phyloP scores from a whole-genome alignment of 1,284 basidiomycete genomes.

The Melampsora americana region DNA sequence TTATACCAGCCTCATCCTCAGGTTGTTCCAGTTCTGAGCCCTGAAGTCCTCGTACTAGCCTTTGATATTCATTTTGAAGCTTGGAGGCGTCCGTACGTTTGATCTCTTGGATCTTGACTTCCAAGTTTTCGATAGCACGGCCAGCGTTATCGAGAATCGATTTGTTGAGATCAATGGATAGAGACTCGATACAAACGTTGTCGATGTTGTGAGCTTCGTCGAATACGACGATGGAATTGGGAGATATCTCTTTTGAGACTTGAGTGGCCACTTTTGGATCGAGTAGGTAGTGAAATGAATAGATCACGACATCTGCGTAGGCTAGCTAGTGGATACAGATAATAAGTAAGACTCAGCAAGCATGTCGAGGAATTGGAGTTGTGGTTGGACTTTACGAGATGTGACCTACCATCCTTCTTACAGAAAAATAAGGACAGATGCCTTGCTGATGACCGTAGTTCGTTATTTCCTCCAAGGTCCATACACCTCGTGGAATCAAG shows the following conservation, averaged over 20 bases:
- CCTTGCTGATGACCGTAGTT: conserved; percentile 80
- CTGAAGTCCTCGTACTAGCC: conserved; percentile 90
- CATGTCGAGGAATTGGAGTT: not conserved
- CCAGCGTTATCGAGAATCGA: conserved; percentile 96
- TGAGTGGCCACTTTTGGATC: conserved; percentile 99
- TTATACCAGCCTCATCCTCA: conserved; percentile 59
- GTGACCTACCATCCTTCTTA: conserved; percentile 80
- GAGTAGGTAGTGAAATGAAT: conserved; percentile 97
- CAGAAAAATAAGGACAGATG: conserved; percentile 93
- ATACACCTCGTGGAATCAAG: conserved; percentile 81
- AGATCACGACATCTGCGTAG: conserved; percentile 93
- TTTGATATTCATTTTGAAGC: conserved; percentile 95
- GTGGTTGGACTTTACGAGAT: not conserved
- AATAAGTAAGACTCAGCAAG: not conserved
- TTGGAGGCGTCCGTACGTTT: conserved; percentile 90
- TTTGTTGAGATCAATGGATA: conserved; percentile 95
- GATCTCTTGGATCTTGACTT: conserved; percentile 92
- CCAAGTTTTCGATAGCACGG: conserved; percentile 79
- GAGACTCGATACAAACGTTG: conserved; percentile 97
- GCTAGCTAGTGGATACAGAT: conserved; percentile 67
- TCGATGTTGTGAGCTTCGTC: conserved; percentile 99
- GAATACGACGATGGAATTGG: conserved; percentile 97
- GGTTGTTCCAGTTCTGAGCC: conserved; percentile 60
- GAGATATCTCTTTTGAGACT: conserved; percentile 94
- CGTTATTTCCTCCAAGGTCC: conserved; percentile 89